Percentiles rank a stretch among this genome's conserved stretches.
These are phyloP conservation scores for Leptographium radiaticola DNA, from an alignment of 2,329 filamentous ascomycete species.

Conservation along the genomic window DNA sequence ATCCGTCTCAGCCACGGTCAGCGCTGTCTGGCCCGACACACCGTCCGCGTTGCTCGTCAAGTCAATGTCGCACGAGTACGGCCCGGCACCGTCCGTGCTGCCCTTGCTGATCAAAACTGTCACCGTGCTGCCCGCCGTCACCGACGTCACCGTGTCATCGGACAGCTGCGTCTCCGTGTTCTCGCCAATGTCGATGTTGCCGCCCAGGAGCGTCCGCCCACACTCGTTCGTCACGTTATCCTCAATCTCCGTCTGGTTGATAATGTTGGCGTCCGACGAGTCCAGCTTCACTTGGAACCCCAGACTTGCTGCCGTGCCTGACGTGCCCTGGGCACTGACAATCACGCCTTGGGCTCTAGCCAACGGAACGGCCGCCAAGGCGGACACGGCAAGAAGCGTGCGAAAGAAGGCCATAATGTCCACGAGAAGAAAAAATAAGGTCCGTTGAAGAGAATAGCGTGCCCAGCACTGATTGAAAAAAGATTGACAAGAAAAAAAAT, in stretches of 20 bases:
- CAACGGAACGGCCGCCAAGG: constrained; percentile 2
- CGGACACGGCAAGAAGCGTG: constrained; percentile 2
- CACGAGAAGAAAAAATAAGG: neutral
- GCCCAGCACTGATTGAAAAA: neutral
- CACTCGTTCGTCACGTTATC: constrained; percentile 43
- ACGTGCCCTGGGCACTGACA: constrained; percentile 5
- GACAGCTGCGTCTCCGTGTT: constrained; percentile 38
- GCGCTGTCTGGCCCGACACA: constrained; percentile 27
- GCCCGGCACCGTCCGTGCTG: constrained; percentile 38
- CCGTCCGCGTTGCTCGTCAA: constrained; percentile 30
- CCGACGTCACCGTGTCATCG: constrained; percentile 32
- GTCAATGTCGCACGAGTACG: constrained; percentile 40
- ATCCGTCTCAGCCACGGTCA: constrained; percentile 28
- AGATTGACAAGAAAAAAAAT: neutral
- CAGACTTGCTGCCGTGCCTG: constrained; percentile 1
- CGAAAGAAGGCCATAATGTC: neutral
- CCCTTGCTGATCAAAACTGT: constrained; percentile 37
- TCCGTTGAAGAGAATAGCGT: neutral
- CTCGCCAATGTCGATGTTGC: constrained; percentile 48
- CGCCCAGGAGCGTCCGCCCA: constrained; percentile 44
- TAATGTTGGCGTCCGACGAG: constrained; percentile 44
- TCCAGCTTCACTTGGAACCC: constrained; percentile 36
- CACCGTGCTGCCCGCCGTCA: constrained; percentile 30
- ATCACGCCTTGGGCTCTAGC: constrained; percentile 7
- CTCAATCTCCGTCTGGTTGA: constrained; percentile 38